Evolutionary conservation across 495 filamentous ascomycete species (phyloP).

Genomic region (Endocarpon pusillum): DNA sequence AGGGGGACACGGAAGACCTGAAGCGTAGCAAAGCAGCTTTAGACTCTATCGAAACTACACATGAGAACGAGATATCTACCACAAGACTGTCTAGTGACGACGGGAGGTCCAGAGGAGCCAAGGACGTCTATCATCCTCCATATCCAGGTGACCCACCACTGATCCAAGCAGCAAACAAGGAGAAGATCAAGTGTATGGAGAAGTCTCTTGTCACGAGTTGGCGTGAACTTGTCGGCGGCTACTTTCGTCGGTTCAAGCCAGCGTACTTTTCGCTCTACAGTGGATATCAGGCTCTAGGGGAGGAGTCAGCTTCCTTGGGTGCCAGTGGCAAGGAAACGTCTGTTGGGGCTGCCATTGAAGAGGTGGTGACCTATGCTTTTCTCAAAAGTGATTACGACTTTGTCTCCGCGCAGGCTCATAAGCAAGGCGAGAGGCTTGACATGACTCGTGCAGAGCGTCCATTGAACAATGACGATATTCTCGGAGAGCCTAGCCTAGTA

Average conservation of each 20-base stretch:
- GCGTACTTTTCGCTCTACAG: slow-evolving; percentile 34
- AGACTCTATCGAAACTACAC: slow-evolving; percentile 2
- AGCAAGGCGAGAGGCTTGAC: slow-evolving; percentile 42
- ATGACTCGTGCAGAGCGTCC: slow-evolving; percentile 49
- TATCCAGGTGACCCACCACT: slow-evolving; percentile 17
- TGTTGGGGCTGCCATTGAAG: slow-evolving; percentile 26
- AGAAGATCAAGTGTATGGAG: slow-evolving; percentile 37
- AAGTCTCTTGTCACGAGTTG: slow-evolving; percentile 54
- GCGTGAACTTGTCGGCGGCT: slow-evolving; percentile 74
- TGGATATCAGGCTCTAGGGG: slow-evolving; percentile 7
- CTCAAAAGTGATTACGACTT: slow-evolving; percentile 86
- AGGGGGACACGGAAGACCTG: slow-evolving; percentile 4
- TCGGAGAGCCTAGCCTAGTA: slow-evolving; percentile 44
- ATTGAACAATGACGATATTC: slow-evolving; percentile 63
- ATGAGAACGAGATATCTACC: neutral
- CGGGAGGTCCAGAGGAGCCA: neutral
- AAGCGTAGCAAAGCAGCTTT: slow-evolving; percentile 4
- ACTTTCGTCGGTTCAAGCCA: slow-evolving; percentile 79
- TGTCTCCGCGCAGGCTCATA: slow-evolving; percentile 63
- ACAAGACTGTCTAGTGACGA: neutral
- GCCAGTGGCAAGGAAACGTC: slow-evolving; percentile 1
- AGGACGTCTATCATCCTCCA: neutral
- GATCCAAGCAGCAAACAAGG: slow-evolving; percentile 22
- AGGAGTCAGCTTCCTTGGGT: slow-evolving; percentile 8
- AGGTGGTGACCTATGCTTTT: slow-evolving; percentile 68